Evolutionary conservation across 2,329 filamentous ascomycete genomes (phyloP), one percentile per base, ranked within the genome.

Genomic region (Lasiodiplodia sp.): DNA sequence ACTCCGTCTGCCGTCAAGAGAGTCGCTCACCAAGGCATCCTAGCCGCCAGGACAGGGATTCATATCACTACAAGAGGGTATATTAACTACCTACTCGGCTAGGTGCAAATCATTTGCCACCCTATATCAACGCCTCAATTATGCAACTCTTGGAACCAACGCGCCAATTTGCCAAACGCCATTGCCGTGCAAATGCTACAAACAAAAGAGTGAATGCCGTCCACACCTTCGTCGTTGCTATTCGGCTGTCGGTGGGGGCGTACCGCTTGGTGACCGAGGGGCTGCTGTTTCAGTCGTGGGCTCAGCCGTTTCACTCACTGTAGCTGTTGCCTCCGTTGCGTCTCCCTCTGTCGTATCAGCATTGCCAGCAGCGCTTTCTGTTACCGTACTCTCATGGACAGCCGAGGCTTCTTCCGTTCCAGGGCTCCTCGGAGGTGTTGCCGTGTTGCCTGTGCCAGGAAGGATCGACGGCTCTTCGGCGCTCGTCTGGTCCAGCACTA

Each of bases 371-470:
- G 55, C 31, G 14, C 18, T 49, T 4, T 52, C 53, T 10, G 44
- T 14, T 21, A 47, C 44, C 11, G 44, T 47, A 47, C 18, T 47
- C 7, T 47, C 44, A 2, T 47, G 44, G 18, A 11, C 66, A 1
- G 57, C 21, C 12, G 56, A 34, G 1, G 44, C 34, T 12, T 49
- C 49, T 11, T 68, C 66, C 6, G 37, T 51, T 12, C 23, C 44
- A 11, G 56, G 23, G 40, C 66, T 68, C 31, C 57, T 34, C 8
- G 56, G 57, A 31, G 57, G 66, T 4, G 56, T 68, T 16, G 57
- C 57, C 18, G 56, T 52, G n/a, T 68, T 68, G 31, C 66, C 57
- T 25, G 66, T 68, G 21, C 66, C 66, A 34, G 66, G 66, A 6
- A 68, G 25, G 16, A 49, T 40, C 7, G 44, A 28, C 4, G 37